These are phyloP conservation scores for Eucalyptus erythrocorys DNA, from an alignment of 345 rosid species.

Conservation along the genomic window DNA sequence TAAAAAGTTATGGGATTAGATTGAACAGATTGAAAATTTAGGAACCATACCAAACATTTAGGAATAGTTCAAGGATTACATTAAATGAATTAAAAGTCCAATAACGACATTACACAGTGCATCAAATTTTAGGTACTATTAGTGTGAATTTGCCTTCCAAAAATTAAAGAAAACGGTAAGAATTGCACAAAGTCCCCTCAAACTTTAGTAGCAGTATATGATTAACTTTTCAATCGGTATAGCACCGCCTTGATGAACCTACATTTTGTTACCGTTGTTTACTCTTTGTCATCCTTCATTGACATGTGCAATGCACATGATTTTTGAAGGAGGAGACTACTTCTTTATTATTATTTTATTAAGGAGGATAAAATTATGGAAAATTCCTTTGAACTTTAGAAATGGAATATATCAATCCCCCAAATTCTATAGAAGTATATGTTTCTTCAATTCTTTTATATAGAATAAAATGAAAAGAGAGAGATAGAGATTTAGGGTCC, in stretches of 20 bases:
- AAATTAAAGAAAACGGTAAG: not conserved
- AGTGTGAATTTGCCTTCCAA: not conserved
- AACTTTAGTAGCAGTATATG: not conserved
- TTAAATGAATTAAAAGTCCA: too few relatives aligned
- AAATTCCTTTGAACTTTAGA: not conserved
- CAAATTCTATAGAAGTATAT: not conserved
- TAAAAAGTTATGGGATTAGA: not conserved
- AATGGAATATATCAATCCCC: not conserved
- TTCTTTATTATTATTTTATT: not conserved
- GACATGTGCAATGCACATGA: not conserved
- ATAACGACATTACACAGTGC: not conserved
- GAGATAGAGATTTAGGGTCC: not conserved
- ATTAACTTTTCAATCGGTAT: not conserved
- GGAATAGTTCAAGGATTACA: rapidly evolving
- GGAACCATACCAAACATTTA: not conserved
- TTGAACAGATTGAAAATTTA: too few relatives aligned
- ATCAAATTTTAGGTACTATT: not conserved
- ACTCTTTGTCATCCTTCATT: not conserved
- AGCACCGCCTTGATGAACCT: not conserved
- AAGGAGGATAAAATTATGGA: not conserved
- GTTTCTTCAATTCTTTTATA: not conserved
- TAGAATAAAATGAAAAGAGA: not conserved
- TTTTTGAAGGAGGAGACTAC: not conserved
- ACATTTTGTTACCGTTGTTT: not conserved
- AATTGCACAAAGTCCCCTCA: not conserved